phyloP scores from a whole-genome alignment of 192 early-diverging fungal species.

The Chytriomyces sp. region DNA sequence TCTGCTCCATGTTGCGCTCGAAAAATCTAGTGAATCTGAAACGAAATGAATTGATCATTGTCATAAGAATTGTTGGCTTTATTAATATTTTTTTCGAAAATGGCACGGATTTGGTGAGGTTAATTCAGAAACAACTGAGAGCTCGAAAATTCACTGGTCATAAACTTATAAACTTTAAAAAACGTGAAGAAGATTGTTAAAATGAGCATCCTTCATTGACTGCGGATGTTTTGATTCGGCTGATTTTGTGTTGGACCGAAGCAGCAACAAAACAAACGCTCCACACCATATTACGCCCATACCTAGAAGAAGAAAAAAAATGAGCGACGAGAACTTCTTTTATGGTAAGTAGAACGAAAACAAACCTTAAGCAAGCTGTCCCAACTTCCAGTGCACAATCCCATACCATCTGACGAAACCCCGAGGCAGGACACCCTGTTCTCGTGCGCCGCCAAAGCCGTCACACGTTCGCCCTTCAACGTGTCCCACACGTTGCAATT shows the following conservation, averaged over 20 bases:
- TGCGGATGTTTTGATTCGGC: slow-evolving; percentile 1
- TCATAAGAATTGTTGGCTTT: too few relatives aligned
- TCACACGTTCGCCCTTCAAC: slow-evolving; percentile 91
- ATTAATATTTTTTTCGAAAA: neutral
- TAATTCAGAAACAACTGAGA: neutral
- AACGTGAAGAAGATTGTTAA: too few relatives aligned
- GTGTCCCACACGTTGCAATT: slow-evolving; percentile 99
- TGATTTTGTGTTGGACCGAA: neutral
- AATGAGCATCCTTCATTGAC: too few relatives aligned
- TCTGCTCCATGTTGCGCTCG: too few relatives aligned
- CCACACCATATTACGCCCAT: slow-evolving; percentile 20
- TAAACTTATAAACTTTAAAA: too few relatives aligned
- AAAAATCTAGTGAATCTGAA: too few relatives aligned
- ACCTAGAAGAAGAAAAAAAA: slow-evolving; percentile 15
- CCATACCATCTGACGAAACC: slow-evolving; percentile 96
- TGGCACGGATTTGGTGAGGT: neutral
- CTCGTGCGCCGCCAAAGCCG: slow-evolving; percentile 90
- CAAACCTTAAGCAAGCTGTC: slow-evolving; percentile 92
- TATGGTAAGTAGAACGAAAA: too few relatives aligned
- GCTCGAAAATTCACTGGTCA: neutral
- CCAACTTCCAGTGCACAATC: slow-evolving; percentile 98
- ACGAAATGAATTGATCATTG: too few relatives aligned
- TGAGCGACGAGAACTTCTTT: neutral
- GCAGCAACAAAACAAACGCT: neutral
- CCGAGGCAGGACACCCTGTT: slow-evolving; percentile 97